Evolutionary conservation across 805 yeast species (phyloP).

Genomic region (Torulaspora franciscae): DNA sequence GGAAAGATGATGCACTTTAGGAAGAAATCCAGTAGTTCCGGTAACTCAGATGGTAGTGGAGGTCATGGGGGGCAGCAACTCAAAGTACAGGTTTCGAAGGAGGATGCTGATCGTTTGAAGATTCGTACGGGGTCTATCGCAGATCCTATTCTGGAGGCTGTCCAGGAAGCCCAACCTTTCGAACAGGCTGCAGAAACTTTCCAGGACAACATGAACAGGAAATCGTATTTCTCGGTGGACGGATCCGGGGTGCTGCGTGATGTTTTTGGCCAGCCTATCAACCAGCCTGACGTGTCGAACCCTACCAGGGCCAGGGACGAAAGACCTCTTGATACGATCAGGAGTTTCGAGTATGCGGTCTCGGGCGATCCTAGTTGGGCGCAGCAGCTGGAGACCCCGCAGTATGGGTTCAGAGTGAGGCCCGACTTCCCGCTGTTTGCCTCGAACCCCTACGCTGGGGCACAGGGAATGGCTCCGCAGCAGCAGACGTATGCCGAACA

Average conservation of each 20-base stretch:
- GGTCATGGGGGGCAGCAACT: slow-evolving; percentile 31
- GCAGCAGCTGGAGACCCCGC: slow-evolving; percentile 73
- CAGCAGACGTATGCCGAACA: slow-evolving; percentile 43
- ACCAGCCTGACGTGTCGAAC: slow-evolving; percentile 78
- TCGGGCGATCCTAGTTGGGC: slow-evolving; percentile 69
- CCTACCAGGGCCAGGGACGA: slow-evolving; percentile 93
- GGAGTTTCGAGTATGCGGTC: slow-evolving; percentile 89
- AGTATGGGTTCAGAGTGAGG: slow-evolving; percentile 83
- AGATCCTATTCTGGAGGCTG: slow-evolving; percentile 91
- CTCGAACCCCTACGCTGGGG: slow-evolving; percentile 24
- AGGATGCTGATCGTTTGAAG: slow-evolving; percentile 52
- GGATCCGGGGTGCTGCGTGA: slow-evolving; percentile 46
- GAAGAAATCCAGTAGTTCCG: slow-evolving; percentile 35
- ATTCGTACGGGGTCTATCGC: slow-evolving; percentile 65
- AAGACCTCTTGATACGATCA: slow-evolving; percentile 93
- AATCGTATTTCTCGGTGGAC: slow-evolving; percentile 33
- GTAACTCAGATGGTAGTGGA: slow-evolving; percentile 27
- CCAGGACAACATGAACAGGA: slow-evolving; percentile 36
- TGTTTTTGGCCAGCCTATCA: slow-evolving; percentile 78
- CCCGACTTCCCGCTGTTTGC: slow-evolving; percentile 50
- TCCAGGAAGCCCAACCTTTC: slow-evolving; percentile 93
- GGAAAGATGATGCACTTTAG: slow-evolving; percentile 44
- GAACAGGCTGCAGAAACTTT: slow-evolving; percentile 50
- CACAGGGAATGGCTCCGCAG: slow-evolving; percentile 19
- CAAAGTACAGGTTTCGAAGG: slow-evolving; percentile 44